Evolutionary conservation across 2,329 filamentous ascomycete genomes (phyloP), one percentile per base, ranked within the genome.

Genomic region (Colletotrichum sidae): DNA sequence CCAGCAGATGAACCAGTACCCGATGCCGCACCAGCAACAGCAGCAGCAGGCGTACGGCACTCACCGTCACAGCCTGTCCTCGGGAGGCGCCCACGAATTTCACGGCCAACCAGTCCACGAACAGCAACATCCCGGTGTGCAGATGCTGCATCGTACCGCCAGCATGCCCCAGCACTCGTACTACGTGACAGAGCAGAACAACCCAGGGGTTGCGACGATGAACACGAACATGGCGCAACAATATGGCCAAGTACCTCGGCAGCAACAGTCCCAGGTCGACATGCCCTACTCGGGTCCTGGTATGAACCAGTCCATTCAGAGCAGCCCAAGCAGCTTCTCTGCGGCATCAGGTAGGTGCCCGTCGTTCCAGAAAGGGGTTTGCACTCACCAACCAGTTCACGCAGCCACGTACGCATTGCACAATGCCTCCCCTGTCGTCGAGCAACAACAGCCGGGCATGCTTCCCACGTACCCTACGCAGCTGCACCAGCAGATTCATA

Each of bases 181-280:
- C 72, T 90, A 88, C 70, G 81, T 89, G 37, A 84, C 88, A 1
- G 87, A 90, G 61, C 85, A 88, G 68, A 83, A 81, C 72, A 89
- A 89, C 70, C 86, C 87, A 9, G 86, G 84, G 11, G 84, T 90
- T 6, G 87, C 86, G 38, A 89, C 86, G 11, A 85, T 89, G 82
- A 87, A 85, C 74, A 82, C 85, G 10, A 82, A 81, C 68, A 76
- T 86, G 52, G 78, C 81, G n/a, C 74, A 80, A 7, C 77, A 83
- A 61, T 86, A 86, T 73, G 62, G 58, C 38, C 84, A 86, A 55
- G 78, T 86, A 54, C 80, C 82, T n/a, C 80, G 81, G 41, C 81
- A 82, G 68, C 64, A 67, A 38, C 58, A 66, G 54, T 47, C 54
- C 50, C 80, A 82, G 51, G 77, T 80, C 34, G 83, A 84, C 60